A percentile compares a stretch with the other conserved stretches of the same genome.
phyloP scores from a whole-genome alignment of 2,329 filamentous ascomycete genomes.

The Fusarium coicis region DNA sequence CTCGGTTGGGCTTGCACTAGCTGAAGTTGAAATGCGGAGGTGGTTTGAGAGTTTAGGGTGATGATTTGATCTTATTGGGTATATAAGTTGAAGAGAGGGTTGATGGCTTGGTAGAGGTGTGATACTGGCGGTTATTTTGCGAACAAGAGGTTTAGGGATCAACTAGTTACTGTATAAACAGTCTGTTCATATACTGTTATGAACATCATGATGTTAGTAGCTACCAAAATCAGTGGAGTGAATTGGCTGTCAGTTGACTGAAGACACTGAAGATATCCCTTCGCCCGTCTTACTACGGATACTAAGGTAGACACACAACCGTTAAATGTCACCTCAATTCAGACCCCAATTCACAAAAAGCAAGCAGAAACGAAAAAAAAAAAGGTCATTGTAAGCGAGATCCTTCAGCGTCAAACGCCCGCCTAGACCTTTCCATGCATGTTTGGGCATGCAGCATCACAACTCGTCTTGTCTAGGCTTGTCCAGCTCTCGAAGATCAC shows the following conservation, averaged over 20 bases:
- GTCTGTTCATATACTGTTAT: not conserved
- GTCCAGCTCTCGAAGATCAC: slow-evolving; percentile 21
- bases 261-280: not conserved
- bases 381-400: not conserved
- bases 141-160: not conserved
- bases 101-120: slow-evolving; percentile 12
- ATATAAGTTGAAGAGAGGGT: slow-evolving; percentile 5
- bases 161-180: not conserved
- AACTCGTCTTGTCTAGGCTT: not conserved
- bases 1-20: slow-evolving; percentile 31
- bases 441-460: not conserved
- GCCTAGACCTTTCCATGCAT: slow-evolving; percentile 17
- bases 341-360: slow-evolving; percentile 10
- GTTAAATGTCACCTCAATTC: not conserved
- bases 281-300: slow-evolving; percentile 5
- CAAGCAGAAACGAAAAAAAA: slow-evolving; percentile 9
- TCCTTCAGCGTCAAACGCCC: not conserved
- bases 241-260: not conserved
- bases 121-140: slow-evolving; percentile 10
- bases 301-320: too few relatives aligned
- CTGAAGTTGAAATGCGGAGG: slow-evolving; percentile 8
- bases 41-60: slow-evolving; percentile 9
- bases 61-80: slow-evolving; percentile 24
- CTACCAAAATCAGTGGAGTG: not conserved
- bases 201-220: not conserved